Evolutionary conservation across 2,329 filamentous ascomycete species (phyloP), one percentile per base, ranked within the genome.

Genomic region (Aspergillus sp.): DNA sequence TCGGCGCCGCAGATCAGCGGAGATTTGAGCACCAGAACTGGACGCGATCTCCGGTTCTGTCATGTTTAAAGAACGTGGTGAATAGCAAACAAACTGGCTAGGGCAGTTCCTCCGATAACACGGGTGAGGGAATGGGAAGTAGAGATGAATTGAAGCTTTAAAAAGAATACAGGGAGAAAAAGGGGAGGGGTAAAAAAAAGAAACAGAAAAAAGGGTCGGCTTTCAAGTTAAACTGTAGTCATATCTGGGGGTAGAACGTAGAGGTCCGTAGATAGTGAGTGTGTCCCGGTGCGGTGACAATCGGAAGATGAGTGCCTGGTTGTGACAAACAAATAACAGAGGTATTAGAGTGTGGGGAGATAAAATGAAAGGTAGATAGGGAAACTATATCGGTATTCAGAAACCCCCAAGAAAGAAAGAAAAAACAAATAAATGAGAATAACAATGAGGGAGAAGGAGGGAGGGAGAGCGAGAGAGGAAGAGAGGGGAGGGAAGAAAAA

Each of bases 1-100:
- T 70, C 78, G 73, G 60, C 76, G 76, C 52, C 78, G 74, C 42
- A 78, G 57, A 60, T 80, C 75, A 45, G 69, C 57, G 56, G 69
- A 59, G 24, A 73, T 67, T 52, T 75, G 69, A 39, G 69, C 67
- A 26, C 74, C 75, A 26, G 75, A 75, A 51, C 69, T 72, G 45
- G 70, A 72, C 52, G 69, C 75, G 57, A 65, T 64, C 57, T 75
- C 68, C 42, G 63, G 65, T 54, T 66, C 68, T 46, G 71, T 69
- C 75, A 76, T 77, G 52, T 18, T 70, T 63, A 52, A 57, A 31
- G 31, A 16, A 39, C 14, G 24, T 16, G 20, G 36, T 47, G 11
- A 51, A 36, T 55, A 55, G 16, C 18, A 49, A 22, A 18, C 26
- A 51, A 32, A 9, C n/a, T 24, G 26, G 11, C 14, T 11, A 10